phyloP scores from a whole-genome alignment of 176 grass and related monocot species.

The Triticum turgidum region DNA sequence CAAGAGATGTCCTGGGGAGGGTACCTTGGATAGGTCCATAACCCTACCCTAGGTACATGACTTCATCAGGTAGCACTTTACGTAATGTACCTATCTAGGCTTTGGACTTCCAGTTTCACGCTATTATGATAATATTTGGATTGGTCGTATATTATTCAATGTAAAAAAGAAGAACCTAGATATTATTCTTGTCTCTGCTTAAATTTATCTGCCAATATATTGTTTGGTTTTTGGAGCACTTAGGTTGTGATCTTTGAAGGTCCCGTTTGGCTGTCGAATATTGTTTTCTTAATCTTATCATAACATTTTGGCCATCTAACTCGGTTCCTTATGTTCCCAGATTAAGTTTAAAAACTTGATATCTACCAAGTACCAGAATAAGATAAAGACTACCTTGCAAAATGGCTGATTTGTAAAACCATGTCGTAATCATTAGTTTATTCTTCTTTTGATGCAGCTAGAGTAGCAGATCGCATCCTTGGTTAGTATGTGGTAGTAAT shows the following conservation, averaged over 20 bases:
- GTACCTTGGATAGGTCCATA: too few relatives aligned
- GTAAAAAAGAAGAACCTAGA: not conserved
- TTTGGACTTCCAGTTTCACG: constrained; percentile 5
- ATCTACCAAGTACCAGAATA: not conserved
- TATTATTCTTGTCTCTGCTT: not conserved
- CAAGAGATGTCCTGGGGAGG: too few relatives aligned
- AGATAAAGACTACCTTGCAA: not conserved
- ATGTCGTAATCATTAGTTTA: not conserved
- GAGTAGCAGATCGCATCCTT: not conserved
- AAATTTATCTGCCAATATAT: not conserved
- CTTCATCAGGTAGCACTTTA: constrained; percentile 31
- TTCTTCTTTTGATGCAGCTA: not conserved
- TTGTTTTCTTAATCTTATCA: not conserved
- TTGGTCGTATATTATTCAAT: not conserved
- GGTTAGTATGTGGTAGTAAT: not conserved
- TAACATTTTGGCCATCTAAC: too few relatives aligned
- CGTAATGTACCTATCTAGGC: not conserved
- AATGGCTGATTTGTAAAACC: not conserved
- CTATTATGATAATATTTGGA: not conserved
- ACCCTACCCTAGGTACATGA: too few relatives aligned
- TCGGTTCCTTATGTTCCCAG: not conserved
- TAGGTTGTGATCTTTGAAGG: not conserved
- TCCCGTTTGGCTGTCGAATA: not conserved
- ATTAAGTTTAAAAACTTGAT: not conserved
- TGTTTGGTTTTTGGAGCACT: not conserved